Evolutionary conservation across 2,329 filamentous ascomycete species (phyloP).

Genomic region (Mollisiaceae sp.): DNA sequence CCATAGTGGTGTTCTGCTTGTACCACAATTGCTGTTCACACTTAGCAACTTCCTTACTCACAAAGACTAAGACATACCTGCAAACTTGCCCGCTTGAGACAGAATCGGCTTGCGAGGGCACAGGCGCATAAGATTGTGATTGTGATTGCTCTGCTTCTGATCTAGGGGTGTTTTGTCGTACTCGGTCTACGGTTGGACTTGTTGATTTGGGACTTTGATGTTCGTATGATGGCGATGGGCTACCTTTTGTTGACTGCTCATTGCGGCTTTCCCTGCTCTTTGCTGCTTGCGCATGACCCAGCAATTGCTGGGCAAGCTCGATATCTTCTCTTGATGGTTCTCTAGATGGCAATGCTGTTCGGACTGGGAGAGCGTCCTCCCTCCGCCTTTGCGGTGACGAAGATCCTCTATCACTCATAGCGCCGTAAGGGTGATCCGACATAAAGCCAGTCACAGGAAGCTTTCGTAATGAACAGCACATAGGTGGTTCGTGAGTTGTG

Average conservation of each 20-base stretch:
- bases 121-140: constrained; percentile 29
- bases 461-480: constrained; percentile 35
- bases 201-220: constrained; percentile 26
- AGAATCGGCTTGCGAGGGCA: constrained; percentile 22
- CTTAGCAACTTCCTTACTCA: constrained; percentile 23
- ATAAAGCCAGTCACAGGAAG: constrained; percentile 36
- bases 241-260: constrained; percentile 22
- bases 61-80: constrained; percentile 59
- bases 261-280: constrained; percentile 18
- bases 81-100: constrained; percentile 67
- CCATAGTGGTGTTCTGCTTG: constrained; percentile 93
- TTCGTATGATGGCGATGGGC: constrained; percentile 29
- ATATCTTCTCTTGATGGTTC: constrained; percentile 37
- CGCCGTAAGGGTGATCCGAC: constrained; percentile 37
- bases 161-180: constrained; percentile 28
- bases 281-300: constrained; percentile 32
- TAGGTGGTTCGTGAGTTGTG: constrained; percentile 20
- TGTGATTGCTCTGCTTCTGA: constrained; percentile 33
- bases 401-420: constrained; percentile 34
- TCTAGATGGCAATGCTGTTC: constrained; percentile 30
- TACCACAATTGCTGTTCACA: constrained; percentile 83
- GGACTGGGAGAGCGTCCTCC: constrained; percentile 33
- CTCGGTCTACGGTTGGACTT: constrained; percentile 25
- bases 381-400: constrained; percentile 29
- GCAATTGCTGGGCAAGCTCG: constrained; percentile 35